Conservation (phyloP, 805 yeast genomes). For the Saturnispora besseyi region DNA sequence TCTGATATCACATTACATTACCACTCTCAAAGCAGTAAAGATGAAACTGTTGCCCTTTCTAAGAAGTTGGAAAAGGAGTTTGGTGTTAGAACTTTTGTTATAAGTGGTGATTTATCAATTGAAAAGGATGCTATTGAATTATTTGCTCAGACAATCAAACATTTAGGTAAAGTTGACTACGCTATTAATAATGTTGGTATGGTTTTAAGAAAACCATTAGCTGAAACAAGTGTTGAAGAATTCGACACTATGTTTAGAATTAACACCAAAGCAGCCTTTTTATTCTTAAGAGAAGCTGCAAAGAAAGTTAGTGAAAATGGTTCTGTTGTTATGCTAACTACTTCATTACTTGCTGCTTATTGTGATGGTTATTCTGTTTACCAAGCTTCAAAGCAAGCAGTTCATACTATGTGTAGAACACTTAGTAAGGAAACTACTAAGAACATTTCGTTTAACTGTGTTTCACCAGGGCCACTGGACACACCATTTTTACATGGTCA, state of each 20-base stretch:
- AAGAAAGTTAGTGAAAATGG: slow-evolving; percentile 43
- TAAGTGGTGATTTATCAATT: slow-evolving; percentile 34
- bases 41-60: slow-evolving; percentile 31
- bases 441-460: slow-evolving; percentile 43
- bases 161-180: slow-evolving; percentile 45
- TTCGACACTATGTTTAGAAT: slow-evolving; percentile 43
- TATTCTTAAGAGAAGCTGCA: slow-evolving; percentile 51
- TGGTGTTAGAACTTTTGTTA: slow-evolving; percentile 34
- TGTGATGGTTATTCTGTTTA: slow-evolving; percentile 43
- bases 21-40: slow-evolving; percentile 36
- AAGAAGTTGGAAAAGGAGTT: slow-evolving; percentile 28
- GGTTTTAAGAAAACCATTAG: slow-evolving; percentile 53
- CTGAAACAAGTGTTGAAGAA: slow-evolving; percentile 44
- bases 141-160: slow-evolving; percentile 36
- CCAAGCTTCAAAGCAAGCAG: slow-evolving; percentile 52
- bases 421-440: slow-evolving; percentile 47
- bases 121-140: slow-evolving; percentile 36
- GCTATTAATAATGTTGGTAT: slow-evolving; percentile 64
- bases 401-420: slow-evolving; percentile 43
- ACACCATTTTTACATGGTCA: slow-evolving; percentile 58
- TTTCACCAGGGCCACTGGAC: slow-evolving; percentile 63
- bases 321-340: slow-evolving; percentile 46
- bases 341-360: slow-evolving; percentile 60
- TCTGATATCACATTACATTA: slow-evolving; percentile 46
- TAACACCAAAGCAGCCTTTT: slow-evolving; percentile 54